These are phyloP conservation scores for Termitomyces sp. DNA, from an alignment of 1,284 basidiomycete genomes.

Conservation along the genomic window DNA sequence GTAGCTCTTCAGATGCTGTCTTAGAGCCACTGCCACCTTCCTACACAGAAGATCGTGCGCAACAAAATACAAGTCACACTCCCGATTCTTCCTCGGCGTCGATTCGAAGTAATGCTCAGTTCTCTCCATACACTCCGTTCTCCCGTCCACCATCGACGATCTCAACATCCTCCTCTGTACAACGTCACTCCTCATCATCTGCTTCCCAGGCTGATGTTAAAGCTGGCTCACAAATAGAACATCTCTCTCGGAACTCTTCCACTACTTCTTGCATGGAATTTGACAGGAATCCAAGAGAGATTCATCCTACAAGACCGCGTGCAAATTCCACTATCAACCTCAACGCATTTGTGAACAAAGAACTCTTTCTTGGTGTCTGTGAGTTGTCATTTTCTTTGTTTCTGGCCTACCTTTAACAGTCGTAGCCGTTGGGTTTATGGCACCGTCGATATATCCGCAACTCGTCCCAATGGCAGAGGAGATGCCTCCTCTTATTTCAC, in stretches of 20 bases:
- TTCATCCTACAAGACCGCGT: slow-evolving; percentile 4
- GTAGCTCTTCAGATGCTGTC: background rate
- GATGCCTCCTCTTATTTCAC: slow-evolving; percentile 65
- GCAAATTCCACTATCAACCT: slow-evolving; percentile 29
- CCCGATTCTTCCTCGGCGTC: background rate
- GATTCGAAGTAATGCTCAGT: background rate
- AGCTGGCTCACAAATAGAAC: background rate
- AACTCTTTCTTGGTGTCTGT: slow-evolving; percentile 63
- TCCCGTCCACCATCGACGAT: background rate
- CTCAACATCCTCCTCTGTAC: slow-evolving; percentile 4
- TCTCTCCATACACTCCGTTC: background rate
- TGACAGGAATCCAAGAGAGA: background rate
- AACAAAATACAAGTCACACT: background rate
- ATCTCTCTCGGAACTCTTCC: slow-evolving; percentile 7
- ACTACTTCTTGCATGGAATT: slow-evolving; percentile 6
- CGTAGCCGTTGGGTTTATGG: slow-evolving; percentile 57
- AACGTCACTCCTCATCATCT: background rate
- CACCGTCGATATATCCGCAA: slow-evolving; percentile 49
- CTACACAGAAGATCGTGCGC: background rate
- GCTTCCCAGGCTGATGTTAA: background rate
- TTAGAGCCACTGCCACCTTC: slow-evolving; percentile 2
- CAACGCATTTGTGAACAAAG: slow-evolving; percentile 57
- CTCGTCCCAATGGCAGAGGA: slow-evolving; percentile 42
- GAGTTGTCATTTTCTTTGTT: slow-evolving; percentile 30
- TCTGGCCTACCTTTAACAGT: slow-evolving; percentile 6